These are phyloP conservation scores for Penicillium sp. DNA, from an alignment of 2,329 filamentous ascomycete genomes.

Conservation along the genomic window DNA sequence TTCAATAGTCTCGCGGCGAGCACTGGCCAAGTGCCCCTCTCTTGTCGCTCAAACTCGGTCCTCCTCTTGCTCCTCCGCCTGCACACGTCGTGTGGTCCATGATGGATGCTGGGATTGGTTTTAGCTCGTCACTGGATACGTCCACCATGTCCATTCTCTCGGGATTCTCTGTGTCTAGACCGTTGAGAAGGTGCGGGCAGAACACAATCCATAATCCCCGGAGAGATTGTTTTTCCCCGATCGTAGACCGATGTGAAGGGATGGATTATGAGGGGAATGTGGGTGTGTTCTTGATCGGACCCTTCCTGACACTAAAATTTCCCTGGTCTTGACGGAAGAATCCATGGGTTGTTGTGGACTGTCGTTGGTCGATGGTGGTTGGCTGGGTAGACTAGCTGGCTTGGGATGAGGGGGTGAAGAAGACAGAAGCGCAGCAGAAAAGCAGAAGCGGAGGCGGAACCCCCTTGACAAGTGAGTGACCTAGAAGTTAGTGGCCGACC, in stretches of 20 bases:
- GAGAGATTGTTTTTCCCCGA: background rate
- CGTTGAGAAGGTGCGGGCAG: background rate
- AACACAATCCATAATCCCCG: background rate
- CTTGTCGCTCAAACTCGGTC: background rate
- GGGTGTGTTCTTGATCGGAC: constrained; percentile 8
- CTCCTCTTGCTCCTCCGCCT: background rate
- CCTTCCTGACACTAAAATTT: constrained; percentile 9
- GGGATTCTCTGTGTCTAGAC: background rate
- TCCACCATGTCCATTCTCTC: background rate
- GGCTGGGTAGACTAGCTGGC: background rate
- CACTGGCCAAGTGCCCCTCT: constrained; percentile 8
- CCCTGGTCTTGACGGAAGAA: background rate
- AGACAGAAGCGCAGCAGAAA: no score
- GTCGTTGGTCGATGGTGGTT: background rate
- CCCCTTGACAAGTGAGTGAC: background rate
- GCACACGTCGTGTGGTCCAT: background rate
- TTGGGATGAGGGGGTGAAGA: background rate
- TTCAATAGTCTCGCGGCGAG: constrained; percentile 18
- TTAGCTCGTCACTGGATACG: background rate
- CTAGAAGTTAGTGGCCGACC: background rate
- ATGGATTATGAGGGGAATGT: background rate
- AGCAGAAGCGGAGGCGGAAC: background rate
- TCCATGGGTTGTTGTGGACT: background rate
- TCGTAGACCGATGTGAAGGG: background rate
- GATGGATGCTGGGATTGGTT: background rate